These are phyloP conservation scores for Curvularia lunata DNA, from an alignment of 2,329 filamentous ascomycete species.

Conservation along the genomic window DNA sequence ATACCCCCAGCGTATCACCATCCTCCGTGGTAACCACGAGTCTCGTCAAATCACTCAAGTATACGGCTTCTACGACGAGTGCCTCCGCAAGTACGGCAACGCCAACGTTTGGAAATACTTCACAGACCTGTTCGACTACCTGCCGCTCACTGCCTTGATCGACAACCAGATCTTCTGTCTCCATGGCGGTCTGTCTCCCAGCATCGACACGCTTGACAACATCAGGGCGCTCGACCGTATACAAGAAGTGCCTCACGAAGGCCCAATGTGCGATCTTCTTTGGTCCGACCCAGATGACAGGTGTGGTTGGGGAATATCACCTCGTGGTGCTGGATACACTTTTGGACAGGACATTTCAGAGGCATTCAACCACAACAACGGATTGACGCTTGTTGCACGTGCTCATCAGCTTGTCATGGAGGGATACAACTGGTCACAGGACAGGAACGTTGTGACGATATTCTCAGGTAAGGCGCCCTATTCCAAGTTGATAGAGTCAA, in stretches of 20 bases:
- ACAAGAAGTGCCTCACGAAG: constrained; percentile 78
- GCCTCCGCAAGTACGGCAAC: constrained; percentile 58
- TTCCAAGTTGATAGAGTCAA: neutral
- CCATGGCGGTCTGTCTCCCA: constrained; percentile 73
- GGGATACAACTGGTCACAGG: constrained; percentile 99
- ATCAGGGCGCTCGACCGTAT: constrained; percentile 59
- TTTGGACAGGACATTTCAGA: constrained; percentile 98
- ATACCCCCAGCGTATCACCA: constrained; percentile 97
- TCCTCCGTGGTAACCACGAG: constrained; percentile 90
- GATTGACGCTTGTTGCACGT: constrained; percentile 90
- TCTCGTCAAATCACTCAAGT: constrained; percentile 79
- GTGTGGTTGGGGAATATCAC: constrained; percentile 95
- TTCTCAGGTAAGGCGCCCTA: constrained; percentile 69
- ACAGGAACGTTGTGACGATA: constrained; percentile 97
- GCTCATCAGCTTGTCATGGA: constrained; percentile 99
- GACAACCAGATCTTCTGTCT: constrained; percentile 77
- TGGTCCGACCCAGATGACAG: constrained; percentile 94
- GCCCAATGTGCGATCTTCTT: constrained; percentile 77
- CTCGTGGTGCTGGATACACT: constrained; percentile 91
- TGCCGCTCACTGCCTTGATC: constrained; percentile 74
- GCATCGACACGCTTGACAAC: constrained; percentile 76
- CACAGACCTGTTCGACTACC: constrained; percentile 79
- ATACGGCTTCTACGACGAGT: constrained; percentile 58
- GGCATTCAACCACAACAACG: constrained; percentile 99
- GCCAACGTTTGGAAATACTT: constrained; percentile 81